Conservation (phyloP, 1,284 basidiomycete species). For the Apiotrichum veenhuisii region DNA sequence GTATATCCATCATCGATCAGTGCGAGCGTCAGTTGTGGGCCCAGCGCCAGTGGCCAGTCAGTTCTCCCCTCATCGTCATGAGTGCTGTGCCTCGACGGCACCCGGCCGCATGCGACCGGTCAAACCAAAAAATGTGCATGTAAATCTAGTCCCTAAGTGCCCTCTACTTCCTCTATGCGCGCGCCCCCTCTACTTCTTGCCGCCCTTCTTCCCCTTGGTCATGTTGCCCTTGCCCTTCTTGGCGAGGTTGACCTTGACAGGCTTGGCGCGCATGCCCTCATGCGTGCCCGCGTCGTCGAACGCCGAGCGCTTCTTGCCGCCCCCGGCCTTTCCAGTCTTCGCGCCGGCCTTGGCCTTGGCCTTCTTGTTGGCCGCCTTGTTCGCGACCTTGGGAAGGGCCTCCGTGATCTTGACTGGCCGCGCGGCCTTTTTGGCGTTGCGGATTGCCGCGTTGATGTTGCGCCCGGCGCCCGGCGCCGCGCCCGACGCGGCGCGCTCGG, state of each 20-base stretch:
- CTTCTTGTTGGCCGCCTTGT: conserved; percentile 4
- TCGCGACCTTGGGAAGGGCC: conserved; percentile 21
- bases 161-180: too few relatives aligned
- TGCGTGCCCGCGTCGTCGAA: conserved; percentile 32
- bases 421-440: conserved; percentile 73
- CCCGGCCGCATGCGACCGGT: too few relatives aligned
- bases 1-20: too few relatives aligned
- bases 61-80: too few relatives aligned
- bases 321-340: conserved; percentile 7
- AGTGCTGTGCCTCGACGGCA: too few relatives aligned
- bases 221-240: conserved; percentile 38
- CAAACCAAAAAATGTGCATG: too few relatives aligned
- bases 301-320: conserved; percentile 18
- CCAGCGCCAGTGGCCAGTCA: too few relatives aligned
- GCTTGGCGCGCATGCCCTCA: conserved; percentile 46
- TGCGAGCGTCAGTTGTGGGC: too few relatives aligned
- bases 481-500: conserved; percentile 50
- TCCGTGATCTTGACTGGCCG: conserved; percentile 58
- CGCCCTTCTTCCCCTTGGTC: neutral
- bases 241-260: conserved; percentile 37
- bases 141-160: too few relatives aligned
- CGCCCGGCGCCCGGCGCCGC: conserved; percentile 34
- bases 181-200: neutral
- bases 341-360: conserved; percentile 20
- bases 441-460: conserved; percentile 68